Evolutionary conservation across 495 filamentous ascomycete species (phyloP), one percentile per base, ranked within the genome.

Genomic region (Penicillium chermesinum): DNA sequence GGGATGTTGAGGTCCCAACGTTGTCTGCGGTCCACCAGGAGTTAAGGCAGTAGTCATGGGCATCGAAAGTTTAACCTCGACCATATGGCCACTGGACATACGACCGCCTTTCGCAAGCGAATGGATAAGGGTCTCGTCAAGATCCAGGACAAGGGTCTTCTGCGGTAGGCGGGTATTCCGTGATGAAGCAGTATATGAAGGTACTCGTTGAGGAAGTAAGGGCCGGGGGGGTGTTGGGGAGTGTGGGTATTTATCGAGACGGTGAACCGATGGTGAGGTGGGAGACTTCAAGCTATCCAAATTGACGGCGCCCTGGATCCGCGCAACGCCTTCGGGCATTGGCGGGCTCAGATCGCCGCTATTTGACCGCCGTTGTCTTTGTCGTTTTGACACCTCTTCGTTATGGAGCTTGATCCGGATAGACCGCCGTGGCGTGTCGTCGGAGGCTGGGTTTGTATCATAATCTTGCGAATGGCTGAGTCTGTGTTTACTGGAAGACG

Each of bases 21-120:
- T 79, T 18, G 79, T 72, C 44, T 81, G 80, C 14, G 71, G 70
- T 33, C 78, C 84, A 34, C 84, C 82, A 22, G 79, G 78, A 21
- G 76, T 74, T 42, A 80, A 68, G 47, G 81, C 74, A 27, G 80
- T 76, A 15, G 79, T 79, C 54, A 80, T 69, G 12, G 78, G 71
- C 44, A 79, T 72, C 56, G 84, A 81, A 40, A 97, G 78, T 58
- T 91, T 93, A 54, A 98, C 93, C 70, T 98, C 93, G 25, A 98
- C 91, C 93, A 97, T 97, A 67, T 98, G 94, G 17, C 93, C 93
- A 19, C 87, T 91, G 55, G 85, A 88, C 89, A 95, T 96, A 34
- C 90, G 81, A 30, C 91, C 91, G 20, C 93, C 93, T 64, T 96
- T 96, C 38, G 91, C 89, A 69, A 96, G 85, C 63, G 89, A 95